Base-by-base conservation (phyloP, 2,329 filamentous ascomycete species). In the Pseudocercospora eumusae region DNA sequence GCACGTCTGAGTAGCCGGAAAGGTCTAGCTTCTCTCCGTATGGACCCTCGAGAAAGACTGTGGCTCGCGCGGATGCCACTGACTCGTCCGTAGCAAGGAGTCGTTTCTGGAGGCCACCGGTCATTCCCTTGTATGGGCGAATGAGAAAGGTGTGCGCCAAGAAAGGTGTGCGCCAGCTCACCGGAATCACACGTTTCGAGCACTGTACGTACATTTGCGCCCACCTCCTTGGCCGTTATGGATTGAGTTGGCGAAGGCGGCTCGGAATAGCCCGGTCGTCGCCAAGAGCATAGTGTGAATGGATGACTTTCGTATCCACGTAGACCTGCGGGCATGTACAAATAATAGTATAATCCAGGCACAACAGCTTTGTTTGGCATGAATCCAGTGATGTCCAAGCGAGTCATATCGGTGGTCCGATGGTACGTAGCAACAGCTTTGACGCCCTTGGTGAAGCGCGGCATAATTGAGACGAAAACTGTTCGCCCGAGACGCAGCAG, bases 221-320 rank as follows among this genome's bases (percentile, higher is more conserved):
- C 47, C 1, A 50, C 21, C 15, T 50, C 47, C 23, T 50, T 50
- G 23, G 20, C 47, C 23, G n/a, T 50, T 4, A 50, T 18, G 20
- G 47, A 50, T 25, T 23, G 47, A n/a, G 21, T 15, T 8, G 63
- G 65, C 1, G 60, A 64, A 15, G 50, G 9, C 7, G 61, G 47
- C 6, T 50, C 20, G 9, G 47, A 50, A 3, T 7, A n/a, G 4
- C 10, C 33, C 7, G 60, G 18, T 21, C 68, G 61, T 20, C 50
- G 54, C 66, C 62, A 76, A 0, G 67, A 66, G 49, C 75, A 79
- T 1, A 81, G 66, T 0, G 79, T 81, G 66, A 84, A 84, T 0
- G 82, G 82, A 63, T 84, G 82, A 58, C 77, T 83, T 59, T 84
- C 79, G 73, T 79, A 84, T 2, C 80, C 75, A 8, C 75, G 74